phyloP scores from a whole-genome alignment of 768 basidiomycete species.

The Sporobolomyces roseus region DNA sequence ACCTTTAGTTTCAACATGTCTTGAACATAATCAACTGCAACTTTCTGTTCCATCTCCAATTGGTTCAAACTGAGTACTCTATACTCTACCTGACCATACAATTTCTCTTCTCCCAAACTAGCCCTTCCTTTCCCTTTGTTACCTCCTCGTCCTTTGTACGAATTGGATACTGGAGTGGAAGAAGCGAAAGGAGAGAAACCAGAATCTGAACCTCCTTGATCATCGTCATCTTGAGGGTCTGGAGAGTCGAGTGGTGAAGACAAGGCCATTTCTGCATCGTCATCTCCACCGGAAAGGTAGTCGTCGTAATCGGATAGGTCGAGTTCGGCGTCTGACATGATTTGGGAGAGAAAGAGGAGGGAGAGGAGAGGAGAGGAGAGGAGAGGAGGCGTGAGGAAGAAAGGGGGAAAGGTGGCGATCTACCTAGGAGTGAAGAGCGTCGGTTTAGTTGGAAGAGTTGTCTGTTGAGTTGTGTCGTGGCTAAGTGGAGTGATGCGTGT shows the following conservation, averaged over 20 bases:
- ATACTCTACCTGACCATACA: constrained; percentile 31
- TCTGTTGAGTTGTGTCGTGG: too few species aligned
- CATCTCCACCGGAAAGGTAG: constrained; percentile 1
- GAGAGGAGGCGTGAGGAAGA: not conserved
- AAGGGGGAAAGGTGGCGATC: not conserved
- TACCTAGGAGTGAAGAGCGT: not conserved
- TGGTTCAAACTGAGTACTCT: constrained; percentile 48
- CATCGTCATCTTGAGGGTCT: not conserved
- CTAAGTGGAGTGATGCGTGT: too few species aligned
- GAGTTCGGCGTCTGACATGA: constrained; percentile 33
- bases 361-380: constrained; percentile 2
- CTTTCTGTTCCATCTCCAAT: constrained; percentile 71
- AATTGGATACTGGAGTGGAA: constrained; percentile 4
- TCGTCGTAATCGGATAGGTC: constrained; percentile 20
- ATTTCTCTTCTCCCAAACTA: not conserved
- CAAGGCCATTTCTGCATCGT: constrained; percentile 8
- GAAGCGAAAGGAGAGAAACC: constrained; percentile 16
- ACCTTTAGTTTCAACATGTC: constrained; percentile 86
- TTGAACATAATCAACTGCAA: constrained; percentile 78
- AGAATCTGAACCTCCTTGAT: constrained; percentile 13
- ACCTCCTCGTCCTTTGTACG: not conserved
- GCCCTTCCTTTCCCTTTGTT: constrained; percentile 6
- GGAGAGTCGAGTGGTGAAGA: not conserved
- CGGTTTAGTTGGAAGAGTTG: not conserved
- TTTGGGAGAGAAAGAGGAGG: not conserved